These are phyloP conservation scores for Boletus reticulatus DNA, from an alignment of 768 basidiomycete species.

Conservation along the genomic window DNA sequence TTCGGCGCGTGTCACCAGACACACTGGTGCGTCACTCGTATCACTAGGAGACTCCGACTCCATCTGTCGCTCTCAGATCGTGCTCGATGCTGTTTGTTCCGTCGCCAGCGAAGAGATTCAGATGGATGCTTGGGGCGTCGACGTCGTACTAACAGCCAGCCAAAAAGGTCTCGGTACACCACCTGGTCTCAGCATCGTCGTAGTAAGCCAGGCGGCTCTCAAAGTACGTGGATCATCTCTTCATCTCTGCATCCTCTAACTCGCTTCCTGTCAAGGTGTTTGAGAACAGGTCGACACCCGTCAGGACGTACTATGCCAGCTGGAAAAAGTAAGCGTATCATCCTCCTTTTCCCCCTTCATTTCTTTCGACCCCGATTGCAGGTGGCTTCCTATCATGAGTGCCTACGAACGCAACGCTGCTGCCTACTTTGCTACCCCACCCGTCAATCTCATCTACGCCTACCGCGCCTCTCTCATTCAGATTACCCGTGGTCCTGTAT, in stretches of 20 bases:
- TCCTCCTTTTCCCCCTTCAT: not conserved
- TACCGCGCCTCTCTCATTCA: slow-evolving; percentile 76
- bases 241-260: not conserved
- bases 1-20: slow-evolving; percentile 75
- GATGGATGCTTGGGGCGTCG: slow-evolving; percentile 92
- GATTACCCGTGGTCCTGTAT: slow-evolving; percentile 61
- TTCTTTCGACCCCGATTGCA: slow-evolving; percentile 23
- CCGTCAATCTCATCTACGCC: slow-evolving; percentile 92
- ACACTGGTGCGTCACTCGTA: slow-evolving; percentile 57
- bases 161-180: slow-evolving; percentile 95
- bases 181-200: slow-evolving; percentile 86
- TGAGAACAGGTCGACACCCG: slow-evolving; percentile 41
- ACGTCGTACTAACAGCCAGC: slow-evolving; percentile 81
- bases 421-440: slow-evolving; percentile 94
- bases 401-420: slow-evolving; percentile 81
- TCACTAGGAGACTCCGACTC: not conserved
- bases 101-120: slow-evolving; percentile 94
- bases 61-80: slow-evolving; percentile 44
- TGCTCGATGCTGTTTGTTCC: slow-evolving; percentile 93
- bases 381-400: slow-evolving; percentile 93
- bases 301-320: slow-evolving; percentile 80
- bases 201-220: slow-evolving; percentile 79
- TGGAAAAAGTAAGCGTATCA: slow-evolving; percentile 68
- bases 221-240: slow-evolving; percentile 36
- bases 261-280: not conserved